Evolutionary conservation across 805 yeast genomes (phyloP).

Genomic region (Saturnispora gosingensis): DNA sequence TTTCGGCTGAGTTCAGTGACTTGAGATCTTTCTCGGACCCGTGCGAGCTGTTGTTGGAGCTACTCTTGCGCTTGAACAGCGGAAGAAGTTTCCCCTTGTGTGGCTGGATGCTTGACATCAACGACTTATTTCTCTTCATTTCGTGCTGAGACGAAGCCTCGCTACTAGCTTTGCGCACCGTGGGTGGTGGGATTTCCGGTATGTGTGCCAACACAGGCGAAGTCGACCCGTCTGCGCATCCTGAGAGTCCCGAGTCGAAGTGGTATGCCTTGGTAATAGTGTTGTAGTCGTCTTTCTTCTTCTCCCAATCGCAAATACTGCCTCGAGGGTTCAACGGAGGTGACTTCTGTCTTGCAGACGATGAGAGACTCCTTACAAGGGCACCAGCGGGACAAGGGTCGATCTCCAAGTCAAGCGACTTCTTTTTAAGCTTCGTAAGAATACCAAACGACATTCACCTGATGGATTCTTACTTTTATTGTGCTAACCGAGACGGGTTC

Average conservation of each 20-base stretch:
- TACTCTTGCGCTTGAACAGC: conserved; percentile 2
- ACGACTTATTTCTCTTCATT: conserved; percentile 1
- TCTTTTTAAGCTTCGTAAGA: neutral
- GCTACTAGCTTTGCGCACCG: neutral
- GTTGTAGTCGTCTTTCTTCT: neutral
- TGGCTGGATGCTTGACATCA: neutral
- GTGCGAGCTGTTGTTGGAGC: neutral
- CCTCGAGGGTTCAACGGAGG: neutral
- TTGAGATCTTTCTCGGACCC: neutral
- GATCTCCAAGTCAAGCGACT: neutral
- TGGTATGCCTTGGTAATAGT: conserved; percentile 6
- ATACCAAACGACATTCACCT: conserved; percentile 3
- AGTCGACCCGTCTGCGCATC: neutral
- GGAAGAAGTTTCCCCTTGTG: neutral
- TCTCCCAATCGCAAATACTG: neutral
- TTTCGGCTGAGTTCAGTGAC: neutral
- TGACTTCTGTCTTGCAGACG: neutral
- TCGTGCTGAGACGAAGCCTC: neutral
- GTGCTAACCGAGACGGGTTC: neutral
- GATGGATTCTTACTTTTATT: too few relatives aligned
- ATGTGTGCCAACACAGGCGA: neutral
- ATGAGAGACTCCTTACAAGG: neutral
- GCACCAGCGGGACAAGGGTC: neutral
- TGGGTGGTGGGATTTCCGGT: neutral
- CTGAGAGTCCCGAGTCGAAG: conserved; percentile 5